Conservation (phyloP, 108 stramenopile genomes). For the Nitzschia putrida region DNA sequence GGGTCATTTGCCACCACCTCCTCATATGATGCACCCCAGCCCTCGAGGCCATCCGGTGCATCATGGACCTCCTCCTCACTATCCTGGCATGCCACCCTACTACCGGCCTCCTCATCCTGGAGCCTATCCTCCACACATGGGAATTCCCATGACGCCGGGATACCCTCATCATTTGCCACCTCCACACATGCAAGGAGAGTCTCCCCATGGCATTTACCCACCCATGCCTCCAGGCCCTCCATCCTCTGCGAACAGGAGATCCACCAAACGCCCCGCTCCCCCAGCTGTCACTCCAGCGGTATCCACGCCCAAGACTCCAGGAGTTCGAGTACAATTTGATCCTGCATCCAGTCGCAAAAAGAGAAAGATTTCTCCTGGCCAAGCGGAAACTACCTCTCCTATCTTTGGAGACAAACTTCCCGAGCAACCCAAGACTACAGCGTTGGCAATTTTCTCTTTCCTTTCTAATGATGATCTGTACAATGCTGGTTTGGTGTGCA, state of each 20-base stretch:
- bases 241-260: background rate
- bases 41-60: constrained; percentile 4
- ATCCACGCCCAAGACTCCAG: constrained; percentile 28
- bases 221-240: constrained; percentile 20
- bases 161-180: constrained; percentile 23
- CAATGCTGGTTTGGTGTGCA: constrained; percentile 83
- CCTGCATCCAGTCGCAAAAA: constrained; percentile 40
- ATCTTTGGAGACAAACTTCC: constrained; percentile 63
- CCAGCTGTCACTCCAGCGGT: constrained; percentile 4
- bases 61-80: constrained; percentile 16
- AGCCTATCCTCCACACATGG: constrained; percentile 49
- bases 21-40: constrained; percentile 42
- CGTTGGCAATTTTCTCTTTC: constrained; percentile 70
- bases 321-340: constrained; percentile 35
- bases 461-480: constrained; percentile 79
- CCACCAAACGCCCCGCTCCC: background rate
- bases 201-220: constrained; percentile 33
- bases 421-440: constrained; percentile 57
- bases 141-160: constrained; percentile 36
- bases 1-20: constrained; percentile 20
- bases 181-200: constrained; percentile 12
- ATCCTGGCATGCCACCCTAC: constrained; percentile 26
- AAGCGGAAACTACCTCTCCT: constrained; percentile 40
- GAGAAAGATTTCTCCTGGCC: constrained; percentile 28
- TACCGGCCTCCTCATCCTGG: constrained; percentile 23